Conservation (phyloP, 2,329 filamentous ascomycete genomes). For the Chalara sp. region DNA sequence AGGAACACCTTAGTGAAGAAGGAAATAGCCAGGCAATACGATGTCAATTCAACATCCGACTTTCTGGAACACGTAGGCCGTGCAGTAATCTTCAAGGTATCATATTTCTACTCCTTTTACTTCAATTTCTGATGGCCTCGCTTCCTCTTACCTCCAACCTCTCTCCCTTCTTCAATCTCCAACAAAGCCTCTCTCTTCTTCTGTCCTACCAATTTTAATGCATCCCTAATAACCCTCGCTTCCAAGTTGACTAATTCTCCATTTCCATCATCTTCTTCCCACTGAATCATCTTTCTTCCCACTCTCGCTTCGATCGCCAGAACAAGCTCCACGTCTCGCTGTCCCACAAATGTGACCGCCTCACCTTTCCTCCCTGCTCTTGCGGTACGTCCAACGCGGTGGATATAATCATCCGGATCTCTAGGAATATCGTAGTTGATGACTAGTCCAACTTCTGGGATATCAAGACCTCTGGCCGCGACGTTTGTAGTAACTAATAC, state of each 20-base stretch:
- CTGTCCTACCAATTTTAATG: conserved; percentile 81
- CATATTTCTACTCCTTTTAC: neutral
- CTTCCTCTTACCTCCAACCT: conserved; percentile 81
- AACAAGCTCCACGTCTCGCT: conserved; percentile 87
- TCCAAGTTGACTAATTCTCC: conserved; percentile 86
- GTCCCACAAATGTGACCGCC: conserved; percentile 81
- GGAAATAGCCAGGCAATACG: too few relatives aligned
- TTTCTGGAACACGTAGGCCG: too few relatives aligned
- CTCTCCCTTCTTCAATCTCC: conserved; percentile 85
- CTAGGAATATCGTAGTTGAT: conserved; percentile 94
- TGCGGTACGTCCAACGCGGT: conserved; percentile 90
- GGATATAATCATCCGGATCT: conserved; percentile 97
- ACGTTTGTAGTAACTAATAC: conserved; percentile 95
- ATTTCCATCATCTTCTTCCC: conserved; percentile 49
- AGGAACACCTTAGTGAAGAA: too few relatives aligned
- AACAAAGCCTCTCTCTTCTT: conserved; percentile 89
- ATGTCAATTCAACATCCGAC: too few relatives aligned
- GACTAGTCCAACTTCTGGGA: conserved; percentile 83
- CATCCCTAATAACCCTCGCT: conserved; percentile 75
- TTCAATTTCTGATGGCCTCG: conserved; percentile 47
- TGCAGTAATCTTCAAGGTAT: neutral
- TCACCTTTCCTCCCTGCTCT: conserved; percentile 81
- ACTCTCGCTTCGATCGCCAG: conserved; percentile 83
- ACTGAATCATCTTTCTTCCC: conserved; percentile 72
- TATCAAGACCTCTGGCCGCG: conserved; percentile 88